Base-by-base conservation (phyloP, 2,329 filamentous ascomycete genomes). In the Ceratocystis cacaofunesta region DNA sequence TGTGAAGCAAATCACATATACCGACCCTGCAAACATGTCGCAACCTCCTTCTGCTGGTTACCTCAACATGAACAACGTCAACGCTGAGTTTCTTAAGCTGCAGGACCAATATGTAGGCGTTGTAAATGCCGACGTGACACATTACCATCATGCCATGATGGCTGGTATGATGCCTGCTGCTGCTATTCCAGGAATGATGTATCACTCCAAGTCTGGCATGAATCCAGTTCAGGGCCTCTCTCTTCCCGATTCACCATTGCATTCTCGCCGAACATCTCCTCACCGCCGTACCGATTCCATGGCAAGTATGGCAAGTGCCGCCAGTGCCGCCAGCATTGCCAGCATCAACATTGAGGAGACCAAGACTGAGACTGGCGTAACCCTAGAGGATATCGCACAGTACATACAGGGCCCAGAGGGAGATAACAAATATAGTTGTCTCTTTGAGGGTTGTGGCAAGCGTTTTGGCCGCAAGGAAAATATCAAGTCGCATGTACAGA, bases 401-500 rank as follows among this genome's bases (percentile, higher is more conserved):
- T 90, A 81, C 74, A 92, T 92, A 70, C 80, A 82, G 61, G 87
- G 87, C 0, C 88, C 88, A 0, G 87, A 90, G 70, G 78, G 84
- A 2, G 88, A 91, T 70, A 86, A 86, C 70, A 91, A 90, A 75
- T 94, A 88, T 87, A 79, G 85, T 5, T 94, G 89, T 73, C 76
- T 84, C n/a, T 92, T 78, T 66, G 80, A 90, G 7, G 86, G 85
- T 32, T 99, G 94, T 75, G 83, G 86, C 70, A 95, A 96, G 75
- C 84, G 86, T 64, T 97, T 99, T 73, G 92, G 92, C n/a, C 85
- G 94, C 70, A 95, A 96, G 75, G 94, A 99, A 75, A 97, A 99
- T 76, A 96, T 97, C 79, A 95, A 96, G 74, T 95, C 92, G 0
- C 94, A 99, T 74, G 90, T 99, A 15, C 94, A 99, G 76, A 99